Percentiles rank a stretch among this genome's conserved stretches.
phyloP scores from a whole-genome alignment of 257 asterid species.

The Solanum bulbocastanum region DNA sequence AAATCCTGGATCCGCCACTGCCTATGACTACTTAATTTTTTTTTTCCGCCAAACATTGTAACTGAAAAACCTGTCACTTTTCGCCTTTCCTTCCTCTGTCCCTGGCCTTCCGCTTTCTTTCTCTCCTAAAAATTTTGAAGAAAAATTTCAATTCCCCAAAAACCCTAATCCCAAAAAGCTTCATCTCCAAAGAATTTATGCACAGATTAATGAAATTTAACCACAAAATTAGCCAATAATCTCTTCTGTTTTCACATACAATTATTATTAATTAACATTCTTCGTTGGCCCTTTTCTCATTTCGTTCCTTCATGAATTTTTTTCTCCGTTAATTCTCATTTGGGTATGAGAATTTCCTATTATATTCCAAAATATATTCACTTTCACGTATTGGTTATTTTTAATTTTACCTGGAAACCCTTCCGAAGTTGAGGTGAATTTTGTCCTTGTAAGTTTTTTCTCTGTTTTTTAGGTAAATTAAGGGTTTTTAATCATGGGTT shows the following conservation, averaged over 20 bases:
- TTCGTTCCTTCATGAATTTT: background rate
- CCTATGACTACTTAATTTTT: background rate
- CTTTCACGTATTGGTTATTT: background rate
- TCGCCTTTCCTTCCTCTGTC: background rate
- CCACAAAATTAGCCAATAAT: background rate
- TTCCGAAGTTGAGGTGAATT: background rate
- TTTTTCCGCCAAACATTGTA: background rate
- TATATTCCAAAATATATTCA: background rate
- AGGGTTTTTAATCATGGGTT: background rate
- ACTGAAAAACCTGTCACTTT: conserved; percentile 29
- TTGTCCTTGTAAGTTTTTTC: background rate
- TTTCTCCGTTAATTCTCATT: background rate
- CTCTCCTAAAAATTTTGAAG: conserved; percentile 1
- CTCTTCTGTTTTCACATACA: background rate
- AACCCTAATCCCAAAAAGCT: background rate
- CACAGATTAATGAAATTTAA: background rate
- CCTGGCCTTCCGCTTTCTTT: background rate
- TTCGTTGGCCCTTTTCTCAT: background rate
- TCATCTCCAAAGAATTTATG: background rate
- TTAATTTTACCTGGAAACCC: background rate
- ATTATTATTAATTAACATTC: background rate
- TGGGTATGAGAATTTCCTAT: background rate
- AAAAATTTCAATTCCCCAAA: background rate
- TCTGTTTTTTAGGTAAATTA: background rate
- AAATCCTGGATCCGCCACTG: too few relatives aligned